Evolutionary conservation across 768 basidiomycete genomes (phyloP).

Genomic region (Rhodosporidiobolus sp.): DNA sequence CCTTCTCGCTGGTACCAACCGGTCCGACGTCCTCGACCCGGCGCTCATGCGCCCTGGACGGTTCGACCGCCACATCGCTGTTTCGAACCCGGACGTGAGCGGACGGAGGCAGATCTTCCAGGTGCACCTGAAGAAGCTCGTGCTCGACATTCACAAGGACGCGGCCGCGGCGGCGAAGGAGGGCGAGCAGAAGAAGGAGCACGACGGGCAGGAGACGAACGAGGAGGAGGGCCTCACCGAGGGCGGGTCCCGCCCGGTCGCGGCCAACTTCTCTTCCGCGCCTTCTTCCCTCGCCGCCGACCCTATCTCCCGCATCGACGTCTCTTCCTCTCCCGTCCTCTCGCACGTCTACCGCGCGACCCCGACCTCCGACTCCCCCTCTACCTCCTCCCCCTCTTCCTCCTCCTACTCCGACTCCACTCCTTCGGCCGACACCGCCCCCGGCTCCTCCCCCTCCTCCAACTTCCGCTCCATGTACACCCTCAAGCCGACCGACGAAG

Average conservation of each 20-base stretch:
- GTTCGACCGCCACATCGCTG: constrained; percentile 92
- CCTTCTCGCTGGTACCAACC: constrained; percentile 91
- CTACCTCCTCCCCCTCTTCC: background rate
- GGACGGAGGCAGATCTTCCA: constrained; percentile 90
- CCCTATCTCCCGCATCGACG: constrained; percentile 4
- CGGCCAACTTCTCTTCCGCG: constrained; percentile 8
- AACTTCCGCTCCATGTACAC: constrained; percentile 43
- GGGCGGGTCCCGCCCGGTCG: constrained; percentile 3
- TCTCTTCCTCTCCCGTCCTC: constrained; percentile 5
- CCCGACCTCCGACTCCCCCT: background rate
- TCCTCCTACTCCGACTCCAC: background rate
- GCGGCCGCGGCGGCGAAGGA: background rate
- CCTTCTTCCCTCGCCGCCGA: background rate
- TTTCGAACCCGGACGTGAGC: constrained; percentile 89
- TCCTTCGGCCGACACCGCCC: background rate
- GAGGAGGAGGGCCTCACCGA: constrained; percentile 2
- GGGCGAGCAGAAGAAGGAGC: background rate
- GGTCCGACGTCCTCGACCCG: constrained; percentile 91
- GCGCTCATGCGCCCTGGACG: constrained; percentile 96
- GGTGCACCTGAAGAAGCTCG: constrained; percentile 66
- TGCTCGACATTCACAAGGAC: constrained; percentile 30
- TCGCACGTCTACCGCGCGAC: constrained; percentile 1
- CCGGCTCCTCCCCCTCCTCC: background rate
- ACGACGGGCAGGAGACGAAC: background rate
- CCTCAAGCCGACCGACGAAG: constrained; percentile 36